Percentiles rank a stretch among this genome's conserved stretches.
Conservation (phyloP, 345 rosid genomes). For the Sonneratia alba region DNA sequence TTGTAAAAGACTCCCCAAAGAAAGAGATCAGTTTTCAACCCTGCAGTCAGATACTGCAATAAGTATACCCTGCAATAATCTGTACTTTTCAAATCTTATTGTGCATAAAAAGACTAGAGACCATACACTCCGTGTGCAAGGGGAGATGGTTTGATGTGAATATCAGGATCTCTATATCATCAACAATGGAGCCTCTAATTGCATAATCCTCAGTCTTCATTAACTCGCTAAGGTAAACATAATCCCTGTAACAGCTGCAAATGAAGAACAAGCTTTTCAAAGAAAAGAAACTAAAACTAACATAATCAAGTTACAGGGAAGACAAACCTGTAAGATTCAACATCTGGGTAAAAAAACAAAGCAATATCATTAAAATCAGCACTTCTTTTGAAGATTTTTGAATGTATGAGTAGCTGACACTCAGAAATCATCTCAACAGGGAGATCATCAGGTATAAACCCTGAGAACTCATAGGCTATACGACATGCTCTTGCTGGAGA, state of each 20-base stretch:
- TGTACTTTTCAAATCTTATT: too few relatives aligned
- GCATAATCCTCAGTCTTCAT: conserved; percentile 27
- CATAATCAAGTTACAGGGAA: background rate
- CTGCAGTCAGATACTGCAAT: conserved; percentile 13
- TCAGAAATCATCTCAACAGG: conserved; percentile 37
- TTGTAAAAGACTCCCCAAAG: conserved; percentile 32
- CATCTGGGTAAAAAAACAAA: conserved; percentile 44
- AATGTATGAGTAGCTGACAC: conserved; percentile 13
- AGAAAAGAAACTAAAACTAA: background rate
- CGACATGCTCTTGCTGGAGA: conserved; percentile 30
- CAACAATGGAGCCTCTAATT: conserved; percentile 35
- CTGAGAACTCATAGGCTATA: conserved; percentile 33
- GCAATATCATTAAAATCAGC: conserved; percentile 38
- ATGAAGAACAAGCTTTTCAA: conserved; percentile 4
- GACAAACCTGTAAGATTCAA: conserved; percentile 36
- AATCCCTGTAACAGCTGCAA: conserved; percentile 23
- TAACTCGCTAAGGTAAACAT: conserved; percentile 21
- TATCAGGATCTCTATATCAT: conserved; percentile 40
- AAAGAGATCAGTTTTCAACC: conserved; percentile 16
- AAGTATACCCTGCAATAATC: background rate
- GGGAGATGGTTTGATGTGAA: conserved; percentile 48
- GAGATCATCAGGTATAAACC: conserved; percentile 37
- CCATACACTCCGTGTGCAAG: conserved; percentile 40
- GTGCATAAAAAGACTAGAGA: background rate
- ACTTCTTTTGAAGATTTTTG: conserved; percentile 15